Conservation (phyloP, 441 rosid species). For the Iberis amara region DNA sequence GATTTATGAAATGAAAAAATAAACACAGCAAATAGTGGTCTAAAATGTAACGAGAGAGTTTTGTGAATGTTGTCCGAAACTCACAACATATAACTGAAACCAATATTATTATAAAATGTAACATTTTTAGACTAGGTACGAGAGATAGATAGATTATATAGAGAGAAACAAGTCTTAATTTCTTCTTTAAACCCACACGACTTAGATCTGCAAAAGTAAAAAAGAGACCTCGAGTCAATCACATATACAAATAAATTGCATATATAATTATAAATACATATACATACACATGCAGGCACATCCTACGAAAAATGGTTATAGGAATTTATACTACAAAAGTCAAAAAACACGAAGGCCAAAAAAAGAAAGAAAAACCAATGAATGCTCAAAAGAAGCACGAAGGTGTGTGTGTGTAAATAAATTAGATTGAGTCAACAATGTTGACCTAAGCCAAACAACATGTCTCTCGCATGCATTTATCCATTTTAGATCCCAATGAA, state of each 20-base stretch:
- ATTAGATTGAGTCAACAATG: constrained; percentile 29
- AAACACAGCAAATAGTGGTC: constrained; percentile 24
- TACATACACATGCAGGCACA: constrained; percentile 27
- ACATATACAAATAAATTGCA: background rate
- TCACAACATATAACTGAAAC: constrained; percentile 27
- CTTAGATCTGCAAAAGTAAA: constrained; percentile 50
- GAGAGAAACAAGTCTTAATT: constrained; percentile 21
- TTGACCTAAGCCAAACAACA: constrained; percentile 33
- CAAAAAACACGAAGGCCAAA: constrained; percentile 34
- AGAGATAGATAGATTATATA: constrained; percentile 16
- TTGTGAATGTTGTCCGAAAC: constrained; percentile 23
- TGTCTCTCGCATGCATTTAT: constrained; percentile 42
- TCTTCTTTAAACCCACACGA: constrained; percentile 35
- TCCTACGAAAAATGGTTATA: constrained; percentile 19
- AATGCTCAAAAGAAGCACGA: constrained; percentile 27
- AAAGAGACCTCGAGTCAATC: constrained; percentile 20
- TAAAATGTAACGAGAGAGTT: constrained; percentile 21
- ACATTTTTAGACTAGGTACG: constrained; percentile 28
- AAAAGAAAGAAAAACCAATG: constrained; percentile 17
- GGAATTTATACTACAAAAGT: constrained; percentile 29
- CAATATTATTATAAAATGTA: constrained; percentile 20
- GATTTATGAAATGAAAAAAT: constrained; percentile 7
- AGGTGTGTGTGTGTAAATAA: constrained; percentile 24
- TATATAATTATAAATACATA: constrained; percentile 5
- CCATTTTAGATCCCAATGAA: constrained; percentile 35